A percentile compares a stretch with the other conserved stretches of the same genome.
phyloP scores from a whole-genome alignment of 768 basidiomycete genomes.

The Podaxis pistillaris region DNA sequence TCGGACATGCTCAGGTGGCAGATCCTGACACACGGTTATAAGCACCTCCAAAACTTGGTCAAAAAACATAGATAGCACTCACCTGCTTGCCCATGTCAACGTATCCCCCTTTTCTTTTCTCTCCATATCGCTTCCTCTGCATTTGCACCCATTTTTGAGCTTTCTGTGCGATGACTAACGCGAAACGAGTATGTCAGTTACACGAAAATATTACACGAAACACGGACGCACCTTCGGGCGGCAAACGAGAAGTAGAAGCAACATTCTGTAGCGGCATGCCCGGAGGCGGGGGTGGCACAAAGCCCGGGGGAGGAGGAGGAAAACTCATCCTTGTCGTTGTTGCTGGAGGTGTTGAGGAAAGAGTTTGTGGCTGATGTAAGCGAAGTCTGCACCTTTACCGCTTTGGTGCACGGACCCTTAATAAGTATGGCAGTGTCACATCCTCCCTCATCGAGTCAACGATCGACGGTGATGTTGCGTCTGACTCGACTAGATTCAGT shows the following conservation, averaged over 20 bases:
- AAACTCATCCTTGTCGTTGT: slow-evolving; percentile 47
- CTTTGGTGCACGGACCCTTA: slow-evolving; percentile 39
- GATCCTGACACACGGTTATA: slow-evolving; percentile 54
- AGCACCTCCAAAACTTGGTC: slow-evolving; percentile 13
- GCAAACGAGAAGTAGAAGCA: slow-evolving; percentile 42
- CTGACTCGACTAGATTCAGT: background rate
- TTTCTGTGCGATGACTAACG: slow-evolving; percentile 76
- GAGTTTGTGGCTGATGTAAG: slow-evolving; percentile 43
- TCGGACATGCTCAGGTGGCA: slow-evolving; percentile 96
- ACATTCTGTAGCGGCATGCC: slow-evolving; percentile 44
- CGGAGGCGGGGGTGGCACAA: slow-evolving; percentile 48
- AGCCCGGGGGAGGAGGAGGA: slow-evolving; percentile 56
- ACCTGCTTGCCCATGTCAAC: slow-evolving; percentile 95
- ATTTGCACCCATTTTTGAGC: slow-evolving; percentile 95
- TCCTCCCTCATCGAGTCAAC: background rate
- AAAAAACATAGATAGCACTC: slow-evolving; percentile 22
- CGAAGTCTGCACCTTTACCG: slow-evolving; percentile 20
- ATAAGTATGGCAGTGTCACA: background rate
- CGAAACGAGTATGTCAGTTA: slow-evolving; percentile 21
- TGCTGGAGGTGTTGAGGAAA: slow-evolving; percentile 36
- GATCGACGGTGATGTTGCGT: background rate
- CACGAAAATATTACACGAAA: slow-evolving; percentile 10
- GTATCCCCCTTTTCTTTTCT: slow-evolving; percentile 85
- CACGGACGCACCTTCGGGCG: slow-evolving; percentile 41
- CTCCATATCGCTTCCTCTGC: slow-evolving; percentile 90